A percentile compares a stretch with the other conserved stretches of the same genome.
These are phyloP conservation scores for Colletotrichum sp. DNA, from an alignment of 2,329 filamentous ascomycete genomes.

Conservation along the genomic window DNA sequence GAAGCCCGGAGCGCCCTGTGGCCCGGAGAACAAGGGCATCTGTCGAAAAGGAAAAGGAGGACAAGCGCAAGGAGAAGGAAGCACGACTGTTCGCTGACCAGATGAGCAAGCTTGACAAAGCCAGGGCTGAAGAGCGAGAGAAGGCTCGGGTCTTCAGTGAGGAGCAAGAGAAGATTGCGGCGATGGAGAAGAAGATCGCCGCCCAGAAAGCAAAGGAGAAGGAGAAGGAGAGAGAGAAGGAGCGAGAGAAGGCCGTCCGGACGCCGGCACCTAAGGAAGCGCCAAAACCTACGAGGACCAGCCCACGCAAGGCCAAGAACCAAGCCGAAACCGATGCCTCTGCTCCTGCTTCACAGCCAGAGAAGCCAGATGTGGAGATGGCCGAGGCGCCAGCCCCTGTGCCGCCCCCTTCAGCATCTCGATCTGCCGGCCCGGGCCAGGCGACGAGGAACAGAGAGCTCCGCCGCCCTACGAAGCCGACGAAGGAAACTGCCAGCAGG, in stretches of 20 bases:
- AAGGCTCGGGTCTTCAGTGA: constrained; percentile 66
- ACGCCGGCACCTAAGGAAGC: constrained; percentile 42
- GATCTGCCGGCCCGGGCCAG: constrained; percentile 53
- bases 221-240: constrained; percentile 8
- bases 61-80: constrained; percentile 71
- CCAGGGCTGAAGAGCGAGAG: constrained; percentile 71
- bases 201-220: constrained; percentile 59
- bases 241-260: constrained; percentile 19
- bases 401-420: constrained; percentile 65
- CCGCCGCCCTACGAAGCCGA: constrained; percentile 66
- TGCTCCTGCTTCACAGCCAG: constrained; percentile 25
- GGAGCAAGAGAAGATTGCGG: constrained; percentile 59
- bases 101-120: constrained; percentile 68
- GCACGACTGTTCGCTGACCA: constrained; percentile 65
- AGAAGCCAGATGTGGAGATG: constrained; percentile 59
- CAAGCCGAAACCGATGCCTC: constrained; percentile 35
- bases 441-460: constrained; percentile 55
- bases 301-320: constrained; percentile 54
- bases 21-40: constrained; percentile 62
- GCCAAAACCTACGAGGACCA: constrained; percentile 50
- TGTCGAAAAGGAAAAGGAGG: constrained; percentile 65
- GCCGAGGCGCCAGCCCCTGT: constrained; percentile 57
- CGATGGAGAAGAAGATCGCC: constrained; percentile 57
- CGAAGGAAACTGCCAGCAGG: constrained; percentile 63
- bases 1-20: constrained; percentile 49